Percentiles rank a stretch among this genome's conserved stretches.
Conservation (phyloP, 2,329 filamentous ascomycete genomes). For the Aspergillus novoparasiticus region DNA sequence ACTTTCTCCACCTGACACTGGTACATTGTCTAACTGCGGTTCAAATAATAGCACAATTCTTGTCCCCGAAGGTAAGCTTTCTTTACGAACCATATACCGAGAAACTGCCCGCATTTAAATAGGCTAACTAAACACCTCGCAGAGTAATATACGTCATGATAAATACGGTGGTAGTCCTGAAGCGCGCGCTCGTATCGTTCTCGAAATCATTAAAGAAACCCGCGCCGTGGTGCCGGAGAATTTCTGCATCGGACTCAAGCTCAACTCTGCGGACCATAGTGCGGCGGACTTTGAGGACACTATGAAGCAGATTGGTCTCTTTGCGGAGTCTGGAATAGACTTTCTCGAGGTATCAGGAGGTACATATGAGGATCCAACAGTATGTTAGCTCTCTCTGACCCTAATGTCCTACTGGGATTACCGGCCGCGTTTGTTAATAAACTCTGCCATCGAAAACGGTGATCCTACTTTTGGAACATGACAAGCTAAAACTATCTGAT, state of each 20-base stretch:
- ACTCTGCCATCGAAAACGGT: not conserved
- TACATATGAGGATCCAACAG: constrained; percentile 52
- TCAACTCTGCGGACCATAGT: constrained; percentile 47
- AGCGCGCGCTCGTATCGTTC: constrained; percentile 43
- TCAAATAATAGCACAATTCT: constrained; percentile 16
- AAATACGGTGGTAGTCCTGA: constrained; percentile 45
- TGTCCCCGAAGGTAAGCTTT: constrained; percentile 33
- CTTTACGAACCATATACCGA: not conserved
- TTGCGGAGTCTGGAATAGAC: constrained; percentile 51
- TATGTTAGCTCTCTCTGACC: constrained; percentile 16
- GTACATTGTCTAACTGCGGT: not conserved
- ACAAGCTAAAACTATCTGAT: not conserved
- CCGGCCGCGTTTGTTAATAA: too few species aligned
- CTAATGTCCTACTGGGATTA: not conserved
- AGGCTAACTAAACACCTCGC: not conserved
- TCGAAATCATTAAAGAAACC: constrained; percentile 42
- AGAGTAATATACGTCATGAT: constrained; percentile 35
- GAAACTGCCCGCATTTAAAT: too few species aligned
- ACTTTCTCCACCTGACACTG: not conserved
- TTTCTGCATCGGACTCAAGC: constrained; percentile 47
- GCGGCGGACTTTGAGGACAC: constrained; percentile 41
- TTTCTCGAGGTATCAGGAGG: constrained; percentile 69
- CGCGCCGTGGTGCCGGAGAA: constrained; percentile 36
- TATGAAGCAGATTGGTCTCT: constrained; percentile 59
- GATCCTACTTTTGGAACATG: too few species aligned